phyloP scores from a whole-genome alignment of 805 yeast species.

The Hyphopichia homilentoma region DNA sequence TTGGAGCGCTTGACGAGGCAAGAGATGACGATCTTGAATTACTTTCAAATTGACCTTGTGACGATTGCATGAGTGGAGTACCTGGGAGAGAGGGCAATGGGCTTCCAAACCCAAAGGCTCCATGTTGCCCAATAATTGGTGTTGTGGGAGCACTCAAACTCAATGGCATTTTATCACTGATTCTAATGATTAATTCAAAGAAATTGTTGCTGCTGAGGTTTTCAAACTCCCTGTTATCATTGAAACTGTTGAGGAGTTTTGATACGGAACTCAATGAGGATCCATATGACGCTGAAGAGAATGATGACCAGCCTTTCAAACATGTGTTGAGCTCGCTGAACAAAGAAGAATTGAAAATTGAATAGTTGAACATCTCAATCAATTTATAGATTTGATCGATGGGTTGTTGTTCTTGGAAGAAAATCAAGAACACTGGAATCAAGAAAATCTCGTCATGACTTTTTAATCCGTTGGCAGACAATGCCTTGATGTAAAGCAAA shows the following conservation, averaged over 20 bases:
- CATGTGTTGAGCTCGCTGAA: slow-evolving; percentile 20
- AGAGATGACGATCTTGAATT: too few relatives aligned
- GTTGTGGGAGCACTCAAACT: slow-evolving; percentile 44
- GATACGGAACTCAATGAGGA: slow-evolving; percentile 17
- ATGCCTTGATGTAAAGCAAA: slow-evolving; percentile 34
- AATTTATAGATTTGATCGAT: slow-evolving; percentile 24
- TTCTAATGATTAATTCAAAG: slow-evolving; percentile 32
- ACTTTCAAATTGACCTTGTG: background rate
- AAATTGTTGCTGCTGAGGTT: slow-evolving; percentile 24
- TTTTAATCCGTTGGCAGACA: slow-evolving; percentile 32
- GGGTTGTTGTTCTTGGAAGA: slow-evolving; percentile 22
- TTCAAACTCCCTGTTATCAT: slow-evolving; percentile 28
- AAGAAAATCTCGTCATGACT: slow-evolving; percentile 39
- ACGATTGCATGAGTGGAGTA: background rate
- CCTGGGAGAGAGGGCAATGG: background rate
- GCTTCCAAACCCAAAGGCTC: slow-evolving; percentile 2
- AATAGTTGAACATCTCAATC: slow-evolving; percentile 30
- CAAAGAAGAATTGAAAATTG: slow-evolving; percentile 26
- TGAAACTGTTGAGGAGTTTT: slow-evolving; percentile 20
- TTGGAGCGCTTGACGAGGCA: background rate
- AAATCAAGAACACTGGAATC: slow-evolving; percentile 31
- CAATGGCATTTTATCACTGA: slow-evolving; percentile 41
- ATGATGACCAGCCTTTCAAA: slow-evolving; percentile 25
- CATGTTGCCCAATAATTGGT: slow-evolving; percentile 20
- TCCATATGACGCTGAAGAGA: slow-evolving; percentile 12